Evolutionary conservation across 75 land plant genomes (phyloP).

Genomic region (Selaginella tamariscina): DNA sequence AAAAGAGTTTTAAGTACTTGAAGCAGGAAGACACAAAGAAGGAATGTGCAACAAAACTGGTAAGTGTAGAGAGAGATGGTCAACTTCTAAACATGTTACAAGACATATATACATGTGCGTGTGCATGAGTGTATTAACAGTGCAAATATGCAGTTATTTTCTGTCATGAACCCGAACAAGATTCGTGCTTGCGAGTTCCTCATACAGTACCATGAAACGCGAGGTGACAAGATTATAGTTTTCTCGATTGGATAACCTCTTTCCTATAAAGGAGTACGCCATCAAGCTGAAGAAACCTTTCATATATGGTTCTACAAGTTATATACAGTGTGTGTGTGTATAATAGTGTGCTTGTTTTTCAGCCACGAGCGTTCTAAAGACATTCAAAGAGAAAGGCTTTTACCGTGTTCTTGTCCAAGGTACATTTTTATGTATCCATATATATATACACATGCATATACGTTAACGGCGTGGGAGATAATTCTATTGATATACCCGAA

Average conservation of each 20-base stretch:
- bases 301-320: background rate
- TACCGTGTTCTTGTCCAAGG: background rate
- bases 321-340: background rate
- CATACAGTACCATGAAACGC: background rate
- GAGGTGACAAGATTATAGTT: constrained; percentile 1
- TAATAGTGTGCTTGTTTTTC: background rate
- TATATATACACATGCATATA: background rate
- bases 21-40: background rate
- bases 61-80: background rate
- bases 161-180: background rate
- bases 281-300: background rate
- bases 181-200: background rate
- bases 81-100: background rate
- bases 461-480: background rate
- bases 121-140: too few relatives aligned
- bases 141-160: background rate
- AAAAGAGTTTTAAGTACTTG: background rate
- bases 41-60: too few relatives aligned
- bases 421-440: background rate
- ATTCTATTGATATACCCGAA: background rate
- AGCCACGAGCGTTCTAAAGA: background rate
- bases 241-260: background rate
- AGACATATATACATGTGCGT: background rate
- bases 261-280: background rate
- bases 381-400: background rate